Evolutionary conservation across 768 basidiomycete species (phyloP).

Genomic region (Xerocomellus dryophilus): DNA sequence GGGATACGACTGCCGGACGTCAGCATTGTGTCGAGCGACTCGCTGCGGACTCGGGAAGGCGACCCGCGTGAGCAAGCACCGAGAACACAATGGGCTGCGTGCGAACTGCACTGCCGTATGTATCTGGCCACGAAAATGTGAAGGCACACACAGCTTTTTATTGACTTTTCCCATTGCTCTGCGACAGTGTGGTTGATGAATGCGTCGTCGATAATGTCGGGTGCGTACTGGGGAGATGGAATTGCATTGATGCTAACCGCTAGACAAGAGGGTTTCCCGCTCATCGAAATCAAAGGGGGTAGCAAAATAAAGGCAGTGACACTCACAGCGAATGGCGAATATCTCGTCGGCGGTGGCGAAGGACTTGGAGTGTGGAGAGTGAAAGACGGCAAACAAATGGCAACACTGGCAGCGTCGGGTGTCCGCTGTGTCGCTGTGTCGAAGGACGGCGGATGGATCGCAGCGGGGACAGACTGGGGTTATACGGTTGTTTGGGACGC

Average conservation of each 20-base stretch:
- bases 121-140: no score
- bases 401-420: no score
- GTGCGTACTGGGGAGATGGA: not conserved
- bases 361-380: no score
- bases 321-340: not conserved
- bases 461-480: not conserved
- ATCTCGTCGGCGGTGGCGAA: not conserved
- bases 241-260: not conserved
- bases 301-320: not conserved
- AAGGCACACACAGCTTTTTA: no score
- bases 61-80: no score
- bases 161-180: not conserved
- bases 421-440: not conserved
- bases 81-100: no score
- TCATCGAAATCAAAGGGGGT: not conserved
- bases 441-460: slow-evolving; percentile 3
- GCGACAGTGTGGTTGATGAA: no score
- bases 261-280: not conserved
- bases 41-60: no score
- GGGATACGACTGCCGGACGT: no score
- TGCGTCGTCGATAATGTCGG: not conserved
- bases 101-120: no score
- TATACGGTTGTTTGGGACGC: not conserved
- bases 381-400: not conserved
- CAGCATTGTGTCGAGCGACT: no score